phyloP scores from a whole-genome alignment of 257 asterid genomes.

The Rubia yunnanensis region DNA sequence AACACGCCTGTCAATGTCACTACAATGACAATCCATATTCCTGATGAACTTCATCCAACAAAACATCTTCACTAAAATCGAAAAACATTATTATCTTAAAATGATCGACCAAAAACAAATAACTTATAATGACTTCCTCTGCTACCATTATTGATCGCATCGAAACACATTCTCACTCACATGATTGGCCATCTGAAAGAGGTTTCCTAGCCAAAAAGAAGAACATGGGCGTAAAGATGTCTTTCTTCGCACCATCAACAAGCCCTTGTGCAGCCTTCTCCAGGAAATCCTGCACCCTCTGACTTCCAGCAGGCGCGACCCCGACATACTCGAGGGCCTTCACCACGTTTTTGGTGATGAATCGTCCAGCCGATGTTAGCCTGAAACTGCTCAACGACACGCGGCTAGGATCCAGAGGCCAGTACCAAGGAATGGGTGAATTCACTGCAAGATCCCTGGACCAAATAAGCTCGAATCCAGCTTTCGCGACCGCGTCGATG shows the following conservation, averaged over 20 bases:
- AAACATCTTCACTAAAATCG: no score
- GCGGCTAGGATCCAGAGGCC: conserved; percentile 76
- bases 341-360: conserved; percentile 76
- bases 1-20: no score
- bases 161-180: not conserved
- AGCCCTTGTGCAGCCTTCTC: conserved; percentile 99
- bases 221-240: conserved; percentile 85
- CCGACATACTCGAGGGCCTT: conserved; percentile 62
- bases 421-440: conserved; percentile 89
- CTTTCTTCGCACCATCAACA: conserved; percentile 87
- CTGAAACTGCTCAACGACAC: conserved; percentile 86
- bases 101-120: no score
- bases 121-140: no score
- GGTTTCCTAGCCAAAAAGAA: conserved; percentile 91
- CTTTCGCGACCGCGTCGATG: conserved; percentile 65
- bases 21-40: no score
- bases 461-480: conserved; percentile 91
- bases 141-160: not conserved
- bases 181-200: conserved; percentile 11
- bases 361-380: conserved; percentile 69
- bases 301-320: conserved; percentile 89
- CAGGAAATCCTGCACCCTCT: conserved; percentile 90
- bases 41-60: no score
- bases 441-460: conserved; percentile 82
- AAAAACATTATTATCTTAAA: no score